Conservation (phyloP, 345 rosid genomes). For the Microcos paniculata region DNA sequence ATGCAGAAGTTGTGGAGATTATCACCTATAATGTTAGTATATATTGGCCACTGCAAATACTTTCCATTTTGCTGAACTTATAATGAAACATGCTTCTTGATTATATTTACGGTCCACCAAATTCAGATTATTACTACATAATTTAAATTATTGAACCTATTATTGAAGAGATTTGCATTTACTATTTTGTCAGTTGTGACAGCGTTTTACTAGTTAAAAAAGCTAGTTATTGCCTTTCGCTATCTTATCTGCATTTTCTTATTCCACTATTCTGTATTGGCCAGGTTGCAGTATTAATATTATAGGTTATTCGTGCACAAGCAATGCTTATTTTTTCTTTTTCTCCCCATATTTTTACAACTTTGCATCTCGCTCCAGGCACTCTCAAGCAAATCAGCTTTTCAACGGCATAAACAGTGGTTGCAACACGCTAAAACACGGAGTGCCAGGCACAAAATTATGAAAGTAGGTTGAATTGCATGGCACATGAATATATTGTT, state of each 20-base stretch:
- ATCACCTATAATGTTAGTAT: conserved; percentile 82
- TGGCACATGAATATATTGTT: background rate
- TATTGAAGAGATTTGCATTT: background rate
- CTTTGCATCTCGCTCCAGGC: conserved; percentile 47
- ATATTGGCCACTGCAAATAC: conserved; percentile 10
- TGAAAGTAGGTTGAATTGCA: conserved; percentile 58
- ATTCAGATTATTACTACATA: background rate
- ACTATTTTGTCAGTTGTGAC: background rate
- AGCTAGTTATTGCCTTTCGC: background rate
- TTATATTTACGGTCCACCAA: background rate
- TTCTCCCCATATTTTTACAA: background rate
- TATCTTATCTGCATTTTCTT: background rate
- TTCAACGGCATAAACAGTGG: conserved; percentile 88
- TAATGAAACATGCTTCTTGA: background rate
- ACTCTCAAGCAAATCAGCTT: conserved; percentile 90
- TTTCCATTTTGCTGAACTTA: conserved; percentile 13
- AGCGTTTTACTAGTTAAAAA: background rate
- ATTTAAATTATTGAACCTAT: background rate
- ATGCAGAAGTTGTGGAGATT: conserved; percentile 99
- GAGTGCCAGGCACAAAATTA: conserved; percentile 93
- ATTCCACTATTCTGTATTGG: conserved; percentile 7
- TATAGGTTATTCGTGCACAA: background rate
- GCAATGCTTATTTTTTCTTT: no score
- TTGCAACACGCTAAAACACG: conserved; percentile 91
- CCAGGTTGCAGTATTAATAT: conserved; percentile 7